Conservation (phyloP, 352 stramenopile species). For the Globisporangium polare region DNA sequence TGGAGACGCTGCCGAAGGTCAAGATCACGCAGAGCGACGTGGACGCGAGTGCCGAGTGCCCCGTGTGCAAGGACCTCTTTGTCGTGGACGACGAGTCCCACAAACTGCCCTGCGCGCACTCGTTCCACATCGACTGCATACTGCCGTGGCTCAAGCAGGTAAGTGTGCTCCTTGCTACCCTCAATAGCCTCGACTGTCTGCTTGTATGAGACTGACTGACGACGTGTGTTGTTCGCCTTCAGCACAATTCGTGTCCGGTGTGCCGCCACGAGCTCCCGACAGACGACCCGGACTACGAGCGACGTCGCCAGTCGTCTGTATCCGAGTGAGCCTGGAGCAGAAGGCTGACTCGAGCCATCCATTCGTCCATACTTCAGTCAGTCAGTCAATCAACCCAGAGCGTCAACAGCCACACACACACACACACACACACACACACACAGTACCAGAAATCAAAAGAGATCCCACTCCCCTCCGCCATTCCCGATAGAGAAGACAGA, state of each 20-base stretch:
- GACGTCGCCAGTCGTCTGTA: slow-evolving; percentile 29
- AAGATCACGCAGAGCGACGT: slow-evolving; percentile 74
- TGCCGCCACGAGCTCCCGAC: slow-evolving; percentile 83
- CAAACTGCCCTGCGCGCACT: slow-evolving; percentile 69
- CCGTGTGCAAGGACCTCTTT: slow-evolving; percentile 86
- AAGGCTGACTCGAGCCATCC: neutral
- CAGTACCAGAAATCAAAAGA: neutral
- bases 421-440: neutral
- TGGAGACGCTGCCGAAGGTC: slow-evolving; percentile 72
- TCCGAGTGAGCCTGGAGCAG: slow-evolving; percentile 11
- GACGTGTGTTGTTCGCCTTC: neutral
- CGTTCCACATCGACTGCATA: slow-evolving; percentile 85
- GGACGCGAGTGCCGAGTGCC: slow-evolving; percentile 71
- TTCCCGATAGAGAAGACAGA: slow-evolving; percentile 5
- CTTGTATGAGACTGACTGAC: neutral
- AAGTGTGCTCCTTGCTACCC: neutral
- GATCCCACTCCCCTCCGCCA: neutral
- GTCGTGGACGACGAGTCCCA: slow-evolving; percentile 72
- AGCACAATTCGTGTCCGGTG: slow-evolving; percentile 87
- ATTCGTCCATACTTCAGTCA: neutral
- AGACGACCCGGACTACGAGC: slow-evolving; percentile 81
- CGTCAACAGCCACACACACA: neutral
- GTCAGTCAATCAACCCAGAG: neutral
- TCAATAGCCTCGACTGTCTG: neutral
- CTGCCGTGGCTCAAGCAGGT: slow-evolving; percentile 80